phyloP scores from a whole-genome alignment of 2,329 filamentous ascomycete genomes.

The Paracoccidioides lutzii region DNA sequence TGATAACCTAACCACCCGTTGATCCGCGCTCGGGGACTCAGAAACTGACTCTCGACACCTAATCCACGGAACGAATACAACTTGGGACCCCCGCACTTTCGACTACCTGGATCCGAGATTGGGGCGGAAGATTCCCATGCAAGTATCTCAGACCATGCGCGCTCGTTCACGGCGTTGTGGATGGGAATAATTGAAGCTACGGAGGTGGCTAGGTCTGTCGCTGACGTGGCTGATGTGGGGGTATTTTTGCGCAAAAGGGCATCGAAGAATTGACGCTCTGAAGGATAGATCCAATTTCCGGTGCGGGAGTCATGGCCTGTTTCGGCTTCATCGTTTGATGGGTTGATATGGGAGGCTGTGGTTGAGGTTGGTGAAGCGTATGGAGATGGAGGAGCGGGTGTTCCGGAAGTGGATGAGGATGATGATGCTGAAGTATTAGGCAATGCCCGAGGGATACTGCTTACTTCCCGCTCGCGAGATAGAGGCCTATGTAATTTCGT shows the following conservation, averaged over 20 bases:
- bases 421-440: slow-evolving; percentile 11
- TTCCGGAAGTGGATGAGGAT: slow-evolving; percentile 7
- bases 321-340: slow-evolving; percentile 67
- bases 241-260: slow-evolving; percentile 88
- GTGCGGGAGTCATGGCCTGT: slow-evolving; percentile 54
- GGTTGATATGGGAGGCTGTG: slow-evolving; percentile 24
- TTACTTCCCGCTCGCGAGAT: slow-evolving; percentile 58
- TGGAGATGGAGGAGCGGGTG: slow-evolving; percentile 18
- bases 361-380: slow-evolving; percentile 16
- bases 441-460: slow-evolving; percentile 60
- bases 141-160: slow-evolving; percentile 85
- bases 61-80: slow-evolving; percentile 70
- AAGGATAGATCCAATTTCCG: slow-evolving; percentile 96
- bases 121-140: slow-evolving; percentile 66
- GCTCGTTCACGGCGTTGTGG: slow-evolving; percentile 96
- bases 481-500: slow-evolving; percentile 35
- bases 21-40: slow-evolving; percentile 73
- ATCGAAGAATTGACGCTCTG: slow-evolving; percentile 94
- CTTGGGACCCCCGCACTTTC: slow-evolving; percentile 61
- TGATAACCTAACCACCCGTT: slow-evolving; percentile 82
- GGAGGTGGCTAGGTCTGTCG: slow-evolving; percentile 45
- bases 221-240: slow-evolving; percentile 36
- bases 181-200: slow-evolving; percentile 92
- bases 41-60: slow-evolving; percentile 35
- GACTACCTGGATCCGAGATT: slow-evolving; percentile 43